phyloP scores from a whole-genome alignment of 495 filamentous ascomycete genomes.

The Talaromyces wortmannii region DNA sequence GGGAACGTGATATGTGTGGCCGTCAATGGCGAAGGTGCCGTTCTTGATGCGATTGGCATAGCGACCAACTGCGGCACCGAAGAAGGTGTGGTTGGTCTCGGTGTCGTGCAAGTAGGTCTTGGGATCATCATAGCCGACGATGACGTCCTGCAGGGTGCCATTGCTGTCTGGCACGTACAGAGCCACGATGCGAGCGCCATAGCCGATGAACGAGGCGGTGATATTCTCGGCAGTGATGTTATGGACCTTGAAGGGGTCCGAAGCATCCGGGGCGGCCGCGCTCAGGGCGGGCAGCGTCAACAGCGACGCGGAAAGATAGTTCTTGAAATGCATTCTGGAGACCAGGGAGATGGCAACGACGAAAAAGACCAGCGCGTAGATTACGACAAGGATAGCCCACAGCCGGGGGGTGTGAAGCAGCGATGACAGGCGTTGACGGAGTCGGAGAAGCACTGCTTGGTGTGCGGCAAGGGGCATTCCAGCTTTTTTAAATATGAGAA shows the following conservation, averaged over 20 bases:
- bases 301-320: slow-evolving; percentile 23
- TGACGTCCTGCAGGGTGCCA: slow-evolving; percentile 58
- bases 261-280: slow-evolving; percentile 2
- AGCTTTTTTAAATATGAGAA: neutral
- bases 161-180: slow-evolving; percentile 66
- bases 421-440: slow-evolving; percentile 16
- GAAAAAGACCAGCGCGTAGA: slow-evolving; percentile 27
- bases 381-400: slow-evolving; percentile 17
- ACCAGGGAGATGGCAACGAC: slow-evolving; percentile 18
- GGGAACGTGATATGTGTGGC: slow-evolving; percentile 52
- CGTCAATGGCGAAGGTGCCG: slow-evolving; percentile 68
- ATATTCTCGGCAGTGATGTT: slow-evolving; percentile 68
- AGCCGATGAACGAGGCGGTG: slow-evolving; percentile 66
- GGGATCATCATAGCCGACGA: slow-evolving; percentile 75
- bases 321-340: slow-evolving; percentile 35
- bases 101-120: slow-evolving; percentile 59
- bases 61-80: slow-evolving; percentile 69
- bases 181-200: slow-evolving; percentile 71
- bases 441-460: slow-evolving; percentile 1
- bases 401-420: slow-evolving; percentile 25
- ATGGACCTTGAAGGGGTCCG: slow-evolving; percentile 52
- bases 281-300: slow-evolving; percentile 25
- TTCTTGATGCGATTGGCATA: slow-evolving; percentile 89
- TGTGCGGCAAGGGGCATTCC: slow-evolving; percentile 4
- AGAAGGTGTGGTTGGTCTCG: slow-evolving; percentile 64